Evolutionary conservation across 176 grass and related monocot genomes (phyloP), one percentile per base, ranked within the genome.

Genomic region (Dactylis glomerata): DNA sequence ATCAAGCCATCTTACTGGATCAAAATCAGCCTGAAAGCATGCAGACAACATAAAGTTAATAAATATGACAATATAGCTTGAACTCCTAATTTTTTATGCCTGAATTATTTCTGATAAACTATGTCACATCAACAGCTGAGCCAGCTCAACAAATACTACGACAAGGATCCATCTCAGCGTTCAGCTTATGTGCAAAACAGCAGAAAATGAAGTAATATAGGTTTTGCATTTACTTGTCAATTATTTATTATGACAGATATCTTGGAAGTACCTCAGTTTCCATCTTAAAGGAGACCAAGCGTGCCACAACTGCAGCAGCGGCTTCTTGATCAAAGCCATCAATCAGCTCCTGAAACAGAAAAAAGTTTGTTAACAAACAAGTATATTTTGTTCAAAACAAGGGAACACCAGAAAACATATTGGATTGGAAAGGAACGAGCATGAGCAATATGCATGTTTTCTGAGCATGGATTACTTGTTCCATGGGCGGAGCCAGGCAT

Each of bases 261-360:
- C 15, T 15, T 40, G n/a, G 17, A 67, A 26, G 50, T 93, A 98
- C 93, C 96, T 98, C 96, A 68, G 79, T 95, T 93, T 93, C 91
- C 93, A 98, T 95, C 82, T 95, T 95, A 83, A 93, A 95, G 73
- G 96, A 88, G 81, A 95, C 91, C 24, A 98, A 65, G 3, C 87
- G 87, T 85, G 96, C 93, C 89, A 98, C 87, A 38, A 98, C 96
- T 74, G 89, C 96, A 86, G 87, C 92, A 62, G 96, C 91, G 71
- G 96, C 83, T 92, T 98, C 91, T 92, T 98, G 96, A 82, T 98
- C 93, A 93, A 98, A 95, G 73, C 93, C 96, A 90, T 83, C 87
- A 85, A 86, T 73, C 62, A 98, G 67, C 82, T 93, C 96, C 96
- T 98, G 88, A 58, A 85, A 16, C 83, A 85, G 20, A 87, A 30